Evolutionary conservation across 2,329 filamentous ascomycete species (phyloP), one percentile per base, ranked within the genome.

Genomic region (Iodosphaeria phyllophila): DNA sequence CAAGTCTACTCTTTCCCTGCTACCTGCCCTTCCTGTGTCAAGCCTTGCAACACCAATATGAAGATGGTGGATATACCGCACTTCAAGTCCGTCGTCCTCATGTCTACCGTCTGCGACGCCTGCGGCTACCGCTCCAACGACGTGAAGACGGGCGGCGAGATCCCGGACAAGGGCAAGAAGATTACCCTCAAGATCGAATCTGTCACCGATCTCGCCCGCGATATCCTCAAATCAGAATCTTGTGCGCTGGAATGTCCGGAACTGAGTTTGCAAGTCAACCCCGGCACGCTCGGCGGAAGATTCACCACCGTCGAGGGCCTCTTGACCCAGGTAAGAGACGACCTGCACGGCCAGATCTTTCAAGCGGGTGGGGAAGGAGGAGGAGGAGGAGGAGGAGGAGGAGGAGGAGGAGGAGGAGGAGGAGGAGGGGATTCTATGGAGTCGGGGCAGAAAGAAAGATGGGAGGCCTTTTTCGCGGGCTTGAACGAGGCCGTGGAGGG

Each of bases 1-100:
- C 76, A 92, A 48, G 77, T 93, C 15, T 95, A 95, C 57, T 74
- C 72, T 30, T 89, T 98, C 54, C 86, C 86, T 3, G 75, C 84
- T 5, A 78, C 72, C 29, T 98, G 89, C 49, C 89, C 89, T 1
- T 86, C 80, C 32, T 98, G 89, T 58, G 73, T 74, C 42, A 78
- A 78, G 50, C 56, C 70, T 4, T 93, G 84, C 52, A 71, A 72
- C 4, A 92, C 91, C 7, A 84, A 92, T 51, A 93, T 93, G 82
- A 92, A 93, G 59, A 92, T 92, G 74, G 82, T 95, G 29, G 82
- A 92, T 41, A 93, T 98, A 33, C 89, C 89, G 1, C 77, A 92
- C 54, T 98, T 98, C 58, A 92, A 93, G 54, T 80, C 95, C 44
- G 89, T 98, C 3, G 74, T 93, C 20, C 63, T 98, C 39, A 95